These are phyloP conservation scores for Euptelea pleiosperma DNA, from an alignment of 164 flowering plant genomes.

Conservation along the genomic window DNA sequence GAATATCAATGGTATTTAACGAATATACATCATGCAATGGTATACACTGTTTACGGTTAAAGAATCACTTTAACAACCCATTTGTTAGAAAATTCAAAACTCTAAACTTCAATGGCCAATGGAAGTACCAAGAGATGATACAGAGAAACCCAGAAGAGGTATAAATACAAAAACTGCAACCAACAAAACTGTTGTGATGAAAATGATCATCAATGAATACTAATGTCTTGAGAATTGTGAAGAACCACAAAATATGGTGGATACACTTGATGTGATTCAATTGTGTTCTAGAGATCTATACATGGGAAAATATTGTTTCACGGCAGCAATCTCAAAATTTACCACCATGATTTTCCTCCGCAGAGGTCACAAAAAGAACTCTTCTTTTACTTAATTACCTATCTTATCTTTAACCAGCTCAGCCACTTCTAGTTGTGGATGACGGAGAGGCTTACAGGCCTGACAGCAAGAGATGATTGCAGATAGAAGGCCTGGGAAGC, in stretches of 20 bases:
- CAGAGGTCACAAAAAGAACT: constrained; percentile 14
- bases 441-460: not conserved
- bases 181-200: constrained; percentile 8
- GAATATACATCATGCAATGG: too few relatives aligned
- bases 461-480: not conserved
- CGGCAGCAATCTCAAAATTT: constrained; percentile 49
- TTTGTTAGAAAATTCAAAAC: too few relatives aligned
- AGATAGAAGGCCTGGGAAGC: not conserved
- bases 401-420: constrained; percentile 5
- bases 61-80: too few relatives aligned
- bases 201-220: constrained; percentile 18
- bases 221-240: not conserved
- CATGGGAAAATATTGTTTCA: constrained; percentile 21
- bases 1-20: too few relatives aligned
- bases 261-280: constrained; percentile 22
- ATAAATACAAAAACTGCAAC: not conserved
- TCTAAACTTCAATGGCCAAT: too few relatives aligned
- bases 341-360: constrained; percentile 31
- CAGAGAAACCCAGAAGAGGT: not conserved
- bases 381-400: constrained; percentile 22
- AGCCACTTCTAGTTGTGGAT: not conserved
- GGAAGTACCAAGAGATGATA: too few relatives aligned
- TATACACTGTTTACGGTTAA: too few relatives aligned
- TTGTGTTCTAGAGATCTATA: constrained; percentile 28
- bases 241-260: constrained; percentile 8